These are phyloP conservation scores for Pseudoneurospora amorphoporcata DNA, from an alignment of 495 filamentous ascomycete species.

Conservation along the genomic window DNA sequence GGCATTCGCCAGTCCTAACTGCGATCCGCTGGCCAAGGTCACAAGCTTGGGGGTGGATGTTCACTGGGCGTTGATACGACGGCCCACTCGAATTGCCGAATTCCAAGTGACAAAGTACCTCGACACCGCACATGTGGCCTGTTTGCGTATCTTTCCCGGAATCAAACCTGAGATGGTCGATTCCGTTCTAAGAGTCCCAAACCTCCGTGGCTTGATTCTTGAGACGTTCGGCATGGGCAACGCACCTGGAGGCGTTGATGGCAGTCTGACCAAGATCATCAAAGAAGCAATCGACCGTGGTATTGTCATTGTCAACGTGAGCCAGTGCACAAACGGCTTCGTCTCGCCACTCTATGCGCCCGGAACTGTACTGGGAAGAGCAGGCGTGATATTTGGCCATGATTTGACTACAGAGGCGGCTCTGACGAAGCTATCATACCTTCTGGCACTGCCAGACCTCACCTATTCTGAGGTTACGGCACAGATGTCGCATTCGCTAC, in stretches of 20 bases:
- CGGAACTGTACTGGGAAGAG: constrained; percentile 75
- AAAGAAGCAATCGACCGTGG: constrained; percentile 66
- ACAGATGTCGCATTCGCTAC: constrained; percentile 64
- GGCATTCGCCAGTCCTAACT: constrained; percentile 83
- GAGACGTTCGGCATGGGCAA: constrained; percentile 97
- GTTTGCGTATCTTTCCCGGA: constrained; percentile 88
- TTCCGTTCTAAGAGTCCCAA: constrained; percentile 68
- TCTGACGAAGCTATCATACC: constrained; percentile 84
- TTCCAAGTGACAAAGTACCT: constrained; percentile 71
- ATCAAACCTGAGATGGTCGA: constrained; percentile 94
- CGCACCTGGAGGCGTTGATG: constrained; percentile 76
- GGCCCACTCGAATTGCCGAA: constrained; percentile 59
- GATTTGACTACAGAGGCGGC: constrained; percentile 93
- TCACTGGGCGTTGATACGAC: constrained; percentile 69
- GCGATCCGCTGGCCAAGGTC: constrained; percentile 66
- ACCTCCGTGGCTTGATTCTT: constrained; percentile 72
- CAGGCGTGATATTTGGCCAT: constrained; percentile 84
- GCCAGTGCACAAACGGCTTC: constrained; percentile 81
- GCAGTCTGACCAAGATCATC: constrained; percentile 72
- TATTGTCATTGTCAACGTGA: constrained; percentile 85
- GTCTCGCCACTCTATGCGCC: constrained; percentile 88
- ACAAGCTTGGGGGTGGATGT: constrained; percentile 73
- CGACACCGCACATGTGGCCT: constrained; percentile 83
- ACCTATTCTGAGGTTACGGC: constrained; percentile 50
- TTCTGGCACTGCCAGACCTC: constrained; percentile 60